Percentiles rank a stretch among this genome's conserved stretches.
Evolutionary conservation across 2,329 filamentous ascomycete genomes (phyloP).

Genomic region (Penicillium sp.): DNA sequence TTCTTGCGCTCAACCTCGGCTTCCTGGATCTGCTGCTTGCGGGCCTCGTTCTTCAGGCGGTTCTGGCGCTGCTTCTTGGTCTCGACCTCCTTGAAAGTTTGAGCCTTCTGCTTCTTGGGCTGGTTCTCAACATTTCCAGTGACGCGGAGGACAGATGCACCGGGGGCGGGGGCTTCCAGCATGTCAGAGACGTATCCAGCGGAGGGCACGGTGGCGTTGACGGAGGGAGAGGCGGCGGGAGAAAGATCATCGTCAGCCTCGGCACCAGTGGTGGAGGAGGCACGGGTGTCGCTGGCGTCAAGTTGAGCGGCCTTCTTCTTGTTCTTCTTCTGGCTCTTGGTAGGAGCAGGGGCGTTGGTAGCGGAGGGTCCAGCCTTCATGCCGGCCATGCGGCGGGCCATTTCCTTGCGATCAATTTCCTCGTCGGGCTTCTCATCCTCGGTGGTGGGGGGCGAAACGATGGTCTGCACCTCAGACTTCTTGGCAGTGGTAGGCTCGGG

Average conservation of each 20-base stretch:
- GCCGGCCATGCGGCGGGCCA: constrained; percentile 72
- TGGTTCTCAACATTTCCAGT: constrained; percentile 64
- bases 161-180: constrained; percentile 72
- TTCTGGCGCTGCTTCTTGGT: constrained; percentile 97
- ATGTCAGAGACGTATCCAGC: constrained; percentile 82
- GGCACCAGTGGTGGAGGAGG: constrained; percentile 70
- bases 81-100: constrained; percentile 69
- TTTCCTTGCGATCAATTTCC: constrained; percentile 70
- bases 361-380: constrained; percentile 68
- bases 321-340: constrained; percentile 61
- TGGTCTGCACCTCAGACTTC: constrained; percentile 35
- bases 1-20: constrained; percentile 76
- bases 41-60: constrained; percentile 80
- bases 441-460: constrained; percentile 29
- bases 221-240: constrained; percentile 66
- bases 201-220: constrained; percentile 41
- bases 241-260: constrained; percentile 84
- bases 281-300: constrained; percentile 53
- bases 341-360: constrained; percentile 42
- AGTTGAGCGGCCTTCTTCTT: constrained; percentile 69
- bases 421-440: constrained; percentile 52
- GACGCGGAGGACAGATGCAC: constrained; percentile 75
- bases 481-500: constrained; percentile 30
- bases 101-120: constrained; percentile 60
- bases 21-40: constrained; percentile 73